phyloP scores from a whole-genome alignment of 352 stramenopile genomes.

The Phytophthora melonis region DNA sequence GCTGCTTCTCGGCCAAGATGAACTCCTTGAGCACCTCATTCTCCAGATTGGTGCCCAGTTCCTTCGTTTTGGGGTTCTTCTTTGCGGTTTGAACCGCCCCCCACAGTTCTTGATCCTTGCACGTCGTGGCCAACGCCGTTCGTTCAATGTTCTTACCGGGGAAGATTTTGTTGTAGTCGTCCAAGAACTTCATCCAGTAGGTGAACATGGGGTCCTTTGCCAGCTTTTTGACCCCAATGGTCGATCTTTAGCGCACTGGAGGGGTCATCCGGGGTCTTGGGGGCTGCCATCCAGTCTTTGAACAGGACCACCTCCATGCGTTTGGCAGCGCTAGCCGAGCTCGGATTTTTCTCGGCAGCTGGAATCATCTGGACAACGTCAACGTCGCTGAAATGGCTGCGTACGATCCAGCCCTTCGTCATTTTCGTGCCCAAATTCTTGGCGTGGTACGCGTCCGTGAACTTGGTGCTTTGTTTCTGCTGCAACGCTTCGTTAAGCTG shows the following conservation, averaged over 20 bases:
- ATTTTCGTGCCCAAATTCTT: no score
- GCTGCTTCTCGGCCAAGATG: not conserved
- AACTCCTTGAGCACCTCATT: not conserved
- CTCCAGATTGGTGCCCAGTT: not conserved
- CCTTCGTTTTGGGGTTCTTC: not conserved
- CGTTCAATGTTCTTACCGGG: not conserved
- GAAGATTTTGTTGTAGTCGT: slow-evolving; percentile 2
- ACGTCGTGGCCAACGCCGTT: not conserved
- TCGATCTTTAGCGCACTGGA: not conserved
- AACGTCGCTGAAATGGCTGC: not conserved
- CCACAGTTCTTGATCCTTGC: no score
- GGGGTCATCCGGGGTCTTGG: not conserved
- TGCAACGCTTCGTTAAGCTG: no score
- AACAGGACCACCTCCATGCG: not conserved
- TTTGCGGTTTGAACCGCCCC: not conserved
- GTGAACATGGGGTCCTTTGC: not conserved
- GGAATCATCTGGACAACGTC: not conserved
- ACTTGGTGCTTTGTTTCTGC: no score
- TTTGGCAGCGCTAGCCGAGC: not conserved
- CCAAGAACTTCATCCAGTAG: not conserved
- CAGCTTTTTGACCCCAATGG: not conserved
- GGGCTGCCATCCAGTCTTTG: not conserved
- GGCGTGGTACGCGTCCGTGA: no score
- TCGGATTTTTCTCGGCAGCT: not conserved
- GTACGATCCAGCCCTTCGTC: no score